phyloP scores from a whole-genome alignment of 371 early-diverging fungal genomes.

The Mucor mucedo region DNA sequence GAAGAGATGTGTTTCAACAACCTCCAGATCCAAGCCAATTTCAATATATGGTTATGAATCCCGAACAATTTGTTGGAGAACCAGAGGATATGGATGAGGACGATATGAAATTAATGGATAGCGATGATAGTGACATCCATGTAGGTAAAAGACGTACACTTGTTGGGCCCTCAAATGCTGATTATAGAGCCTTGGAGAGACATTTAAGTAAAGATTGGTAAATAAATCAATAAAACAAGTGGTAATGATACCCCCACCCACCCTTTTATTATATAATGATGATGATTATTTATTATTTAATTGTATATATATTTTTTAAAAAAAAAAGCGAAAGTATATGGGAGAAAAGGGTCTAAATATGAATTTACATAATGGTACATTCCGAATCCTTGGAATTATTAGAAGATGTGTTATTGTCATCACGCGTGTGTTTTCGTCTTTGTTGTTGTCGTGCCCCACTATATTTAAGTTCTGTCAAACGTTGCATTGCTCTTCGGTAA shows the following conservation, averaged over 20 bases:
- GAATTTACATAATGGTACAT: slow-evolving; percentile 46
- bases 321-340: neutral
- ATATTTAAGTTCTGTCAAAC: slow-evolving; percentile 76
- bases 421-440: slow-evolving; percentile 42
- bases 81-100: slow-evolving; percentile 43
- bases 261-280: neutral
- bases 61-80: slow-evolving; percentile 28
- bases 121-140: slow-evolving; percentile 22
- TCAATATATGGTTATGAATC: slow-evolving; percentile 21
- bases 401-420: slow-evolving; percentile 25
- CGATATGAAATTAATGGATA: slow-evolving; percentile 31
- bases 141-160: slow-evolving; percentile 30
- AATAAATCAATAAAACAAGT: neutral
- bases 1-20: slow-evolving; percentile 24
- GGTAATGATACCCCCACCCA: neutral
- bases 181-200: slow-evolving; percentile 28
- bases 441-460: slow-evolving; percentile 51
- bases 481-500: slow-evolving; percentile 73
- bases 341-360: neutral
- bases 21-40: neutral
- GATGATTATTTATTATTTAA: neutral
- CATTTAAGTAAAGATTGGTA: slow-evolving; percentile 37
- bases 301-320: neutral
- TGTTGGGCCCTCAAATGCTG: slow-evolving; percentile 25
- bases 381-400: slow-evolving; percentile 41